Evolutionary conservation across 108 stramenopile species (phyloP).

Genomic region (Seminavis robusta): DNA sequence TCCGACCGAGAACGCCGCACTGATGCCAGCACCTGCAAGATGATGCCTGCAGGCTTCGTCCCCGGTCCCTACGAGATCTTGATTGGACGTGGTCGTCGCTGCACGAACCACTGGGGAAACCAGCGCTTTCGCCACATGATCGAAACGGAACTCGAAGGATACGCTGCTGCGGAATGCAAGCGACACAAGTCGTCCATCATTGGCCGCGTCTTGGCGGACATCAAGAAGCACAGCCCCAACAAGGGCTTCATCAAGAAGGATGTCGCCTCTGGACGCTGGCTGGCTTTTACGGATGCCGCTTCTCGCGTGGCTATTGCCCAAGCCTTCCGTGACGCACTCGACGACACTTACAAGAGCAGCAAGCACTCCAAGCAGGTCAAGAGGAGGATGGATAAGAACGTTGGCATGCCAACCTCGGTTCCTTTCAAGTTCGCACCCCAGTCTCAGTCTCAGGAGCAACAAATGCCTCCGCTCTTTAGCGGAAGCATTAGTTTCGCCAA

Average conservation of each 20-base stretch:
- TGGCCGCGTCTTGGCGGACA: conserved; percentile 4
- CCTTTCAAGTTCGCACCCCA: too few species aligned
- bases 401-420: too few species aligned
- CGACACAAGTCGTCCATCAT: conserved; percentile 20
- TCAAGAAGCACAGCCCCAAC: conserved; percentile 7
- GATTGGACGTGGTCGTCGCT: conserved; percentile 5
- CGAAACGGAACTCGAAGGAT: conserved; percentile 1
- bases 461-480: too few species aligned
- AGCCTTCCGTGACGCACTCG: conserved; percentile 28
- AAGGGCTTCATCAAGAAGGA: conserved; percentile 30
- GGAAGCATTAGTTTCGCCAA: too few species aligned
- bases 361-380: conserved; percentile 15
- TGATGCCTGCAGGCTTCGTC: too few species aligned
- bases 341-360: conserved; percentile 17
- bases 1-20: too few species aligned
- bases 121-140: conserved; percentile 11
- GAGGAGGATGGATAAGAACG: too few species aligned
- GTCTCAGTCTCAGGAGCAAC: too few species aligned
- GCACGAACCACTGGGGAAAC: conserved; percentile 15
- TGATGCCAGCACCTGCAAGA: too few species aligned
- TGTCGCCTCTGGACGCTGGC: conserved; percentile 14
- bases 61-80: too few species aligned
- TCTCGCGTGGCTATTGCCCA: conserved; percentile 28
- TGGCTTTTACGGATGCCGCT: conserved; percentile 22
- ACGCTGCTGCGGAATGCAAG: conserved; percentile 11